A percentile compares a stretch with the other conserved stretches of the same genome.
These are phyloP conservation scores for Stenogyne calaminthoides DNA, from an alignment of 305 asterid species.

Conservation along the genomic window DNA sequence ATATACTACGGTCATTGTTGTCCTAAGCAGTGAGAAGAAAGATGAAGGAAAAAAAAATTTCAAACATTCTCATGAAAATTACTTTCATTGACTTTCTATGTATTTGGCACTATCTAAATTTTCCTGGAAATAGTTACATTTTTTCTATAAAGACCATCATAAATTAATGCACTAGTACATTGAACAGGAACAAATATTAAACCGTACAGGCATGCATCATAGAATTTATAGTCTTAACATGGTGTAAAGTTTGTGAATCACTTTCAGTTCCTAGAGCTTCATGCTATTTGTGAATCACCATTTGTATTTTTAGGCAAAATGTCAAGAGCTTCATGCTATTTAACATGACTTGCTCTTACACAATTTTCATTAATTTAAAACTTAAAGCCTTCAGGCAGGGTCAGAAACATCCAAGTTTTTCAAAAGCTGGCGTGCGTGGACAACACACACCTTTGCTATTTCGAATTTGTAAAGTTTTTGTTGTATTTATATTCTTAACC, in stretches of 20 bases:
- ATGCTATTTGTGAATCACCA: neutral
- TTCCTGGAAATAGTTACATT: neutral
- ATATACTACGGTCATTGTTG: neutral
- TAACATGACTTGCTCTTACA: neutral
- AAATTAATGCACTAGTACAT: neutral
- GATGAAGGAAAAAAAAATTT: neutral
- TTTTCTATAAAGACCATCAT: neutral
- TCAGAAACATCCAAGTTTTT: neutral
- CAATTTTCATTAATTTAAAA: neutral
- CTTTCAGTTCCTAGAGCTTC: constrained; percentile 14
- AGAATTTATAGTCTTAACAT: neutral
- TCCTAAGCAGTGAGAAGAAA: neutral
- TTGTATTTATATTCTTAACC: constrained; percentile 5
- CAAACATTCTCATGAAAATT: neutral
- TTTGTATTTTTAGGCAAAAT: neutral
- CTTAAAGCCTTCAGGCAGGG: neutral
- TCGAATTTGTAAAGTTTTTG: neutral
- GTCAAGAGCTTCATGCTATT: neutral
- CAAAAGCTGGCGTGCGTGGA: neutral
- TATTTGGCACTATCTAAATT: neutral
- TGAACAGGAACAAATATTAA: neutral
- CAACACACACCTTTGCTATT: neutral
- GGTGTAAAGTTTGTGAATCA: constrained; percentile 2
- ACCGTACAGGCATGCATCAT: neutral
- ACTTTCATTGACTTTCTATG: neutral